Evolutionary conservation across 306 rosid genomes (phyloP).

Genomic region (Clitoria ternatea): DNA sequence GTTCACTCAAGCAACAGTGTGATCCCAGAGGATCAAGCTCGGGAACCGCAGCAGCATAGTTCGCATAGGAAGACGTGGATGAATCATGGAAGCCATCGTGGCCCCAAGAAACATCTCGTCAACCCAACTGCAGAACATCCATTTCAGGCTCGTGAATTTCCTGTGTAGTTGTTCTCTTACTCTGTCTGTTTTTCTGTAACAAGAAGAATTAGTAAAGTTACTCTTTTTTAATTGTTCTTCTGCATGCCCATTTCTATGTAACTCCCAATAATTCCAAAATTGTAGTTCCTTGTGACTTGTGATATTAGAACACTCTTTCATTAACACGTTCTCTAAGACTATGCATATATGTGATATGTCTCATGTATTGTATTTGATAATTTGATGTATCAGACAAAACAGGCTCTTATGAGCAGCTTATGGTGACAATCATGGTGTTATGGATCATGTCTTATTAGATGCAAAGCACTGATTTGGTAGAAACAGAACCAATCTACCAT

Average conservation of each 20-base stretch:
- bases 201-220: conserved; percentile 16
- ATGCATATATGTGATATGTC: neutral
- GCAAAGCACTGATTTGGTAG: neutral
- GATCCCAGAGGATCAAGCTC: neutral
- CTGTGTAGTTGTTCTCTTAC: conserved; percentile 33
- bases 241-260: neutral
- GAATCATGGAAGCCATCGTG: conserved; percentile 75
- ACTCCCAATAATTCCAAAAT: neutral
- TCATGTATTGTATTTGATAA: neutral
- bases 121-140: conserved; percentile 44
- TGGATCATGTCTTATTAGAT: neutral
- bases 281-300: neutral
- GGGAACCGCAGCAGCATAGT: neutral
- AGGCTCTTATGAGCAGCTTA: neutral
- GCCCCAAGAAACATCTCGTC: conserved; percentile 52
- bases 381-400: neutral
- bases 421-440: neutral
- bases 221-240: neutral
- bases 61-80: conserved; percentile 53
- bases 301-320: neutral
- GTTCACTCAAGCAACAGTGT: conserved; percentile 26
- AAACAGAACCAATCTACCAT: neutral
- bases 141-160: conserved; percentile 44
- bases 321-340: conserved; percentile 1
- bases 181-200: neutral